Conservation (phyloP, 2,329 filamentous ascomycete species). For the Madurella mycetomatis region DNA sequence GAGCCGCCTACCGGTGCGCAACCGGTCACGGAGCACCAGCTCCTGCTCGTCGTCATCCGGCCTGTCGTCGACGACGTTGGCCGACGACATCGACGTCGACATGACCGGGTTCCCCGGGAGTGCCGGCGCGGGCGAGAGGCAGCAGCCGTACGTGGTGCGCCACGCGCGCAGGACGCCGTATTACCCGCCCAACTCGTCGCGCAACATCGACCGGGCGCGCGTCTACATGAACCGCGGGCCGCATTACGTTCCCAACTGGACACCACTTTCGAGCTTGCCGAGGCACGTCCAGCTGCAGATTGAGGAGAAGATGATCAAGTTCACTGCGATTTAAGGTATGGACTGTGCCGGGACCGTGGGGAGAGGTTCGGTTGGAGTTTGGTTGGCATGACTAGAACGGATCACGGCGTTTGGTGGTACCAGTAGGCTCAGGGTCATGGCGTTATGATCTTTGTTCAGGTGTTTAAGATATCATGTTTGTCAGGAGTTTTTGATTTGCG, state of each 20-base stretch:
- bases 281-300: conserved; percentile 19
- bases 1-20: conserved; percentile 4
- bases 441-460: no score
- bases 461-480: no score
- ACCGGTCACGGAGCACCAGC: conserved; percentile 4
- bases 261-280: conserved; percentile 21
- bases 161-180: conserved; percentile 19
- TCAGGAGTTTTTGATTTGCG: no score
- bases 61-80: background rate
- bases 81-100: background rate
- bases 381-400: no score
- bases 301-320: conserved; percentile 19
- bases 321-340: conserved; percentile 12
- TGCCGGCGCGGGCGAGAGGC: background rate
- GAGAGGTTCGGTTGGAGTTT: background rate
- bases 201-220: conserved; percentile 15
- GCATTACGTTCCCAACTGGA: conserved; percentile 23
- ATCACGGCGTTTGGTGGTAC: no score
- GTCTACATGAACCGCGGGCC: conserved; percentile 23
- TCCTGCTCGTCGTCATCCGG: conserved; percentile 5
- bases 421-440: no score
- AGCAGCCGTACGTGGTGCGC: background rate
- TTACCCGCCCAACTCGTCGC: conserved; percentile 24
- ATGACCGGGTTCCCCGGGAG: background rate
- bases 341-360: no score